Percentiles rank a stretch among this genome's conserved stretches.
Evolutionary conservation across 2,329 filamentous ascomycete species (phyloP).

Genomic region (Colletotrichum gloeosporioides): DNA sequence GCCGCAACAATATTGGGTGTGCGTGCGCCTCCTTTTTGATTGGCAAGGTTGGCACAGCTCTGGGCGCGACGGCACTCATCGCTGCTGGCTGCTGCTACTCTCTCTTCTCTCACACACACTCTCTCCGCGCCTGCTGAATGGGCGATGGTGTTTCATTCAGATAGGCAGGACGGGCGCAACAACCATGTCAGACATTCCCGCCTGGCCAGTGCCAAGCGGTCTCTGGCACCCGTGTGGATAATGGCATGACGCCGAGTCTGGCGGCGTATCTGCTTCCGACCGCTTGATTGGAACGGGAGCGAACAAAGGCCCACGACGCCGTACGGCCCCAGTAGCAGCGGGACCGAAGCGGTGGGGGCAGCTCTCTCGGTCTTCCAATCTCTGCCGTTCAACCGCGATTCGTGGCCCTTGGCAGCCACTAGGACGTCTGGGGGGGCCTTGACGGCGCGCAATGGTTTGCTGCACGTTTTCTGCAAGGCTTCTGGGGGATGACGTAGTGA

Average conservation of each 20-base stretch:
- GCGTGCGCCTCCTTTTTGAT: neutral
- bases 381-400: neutral
- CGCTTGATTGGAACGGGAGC: constrained; percentile 2
- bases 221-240: neutral
- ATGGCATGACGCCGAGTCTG: constrained; percentile 1
- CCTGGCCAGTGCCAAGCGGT: neutral
- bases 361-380: neutral
- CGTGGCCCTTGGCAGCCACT: neutral
- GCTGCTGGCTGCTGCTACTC: neutral
- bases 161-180: neutral
- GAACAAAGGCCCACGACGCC: neutral
- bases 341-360: neutral
- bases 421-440: neutral
- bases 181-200: neutral
- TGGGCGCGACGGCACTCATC: neutral
- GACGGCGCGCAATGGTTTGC: neutral
- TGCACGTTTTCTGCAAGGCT: neutral
- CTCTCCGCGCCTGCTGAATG: neutral
- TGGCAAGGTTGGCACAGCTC: neutral
- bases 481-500: neutral
- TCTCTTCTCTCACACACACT: neutral
- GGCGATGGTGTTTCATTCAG: neutral
- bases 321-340: neutral
- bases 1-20: neutral
- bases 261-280: neutral